Evolutionary conservation across 208 protist species (phyloP).

Genomic region (Leishmania major): DNA sequence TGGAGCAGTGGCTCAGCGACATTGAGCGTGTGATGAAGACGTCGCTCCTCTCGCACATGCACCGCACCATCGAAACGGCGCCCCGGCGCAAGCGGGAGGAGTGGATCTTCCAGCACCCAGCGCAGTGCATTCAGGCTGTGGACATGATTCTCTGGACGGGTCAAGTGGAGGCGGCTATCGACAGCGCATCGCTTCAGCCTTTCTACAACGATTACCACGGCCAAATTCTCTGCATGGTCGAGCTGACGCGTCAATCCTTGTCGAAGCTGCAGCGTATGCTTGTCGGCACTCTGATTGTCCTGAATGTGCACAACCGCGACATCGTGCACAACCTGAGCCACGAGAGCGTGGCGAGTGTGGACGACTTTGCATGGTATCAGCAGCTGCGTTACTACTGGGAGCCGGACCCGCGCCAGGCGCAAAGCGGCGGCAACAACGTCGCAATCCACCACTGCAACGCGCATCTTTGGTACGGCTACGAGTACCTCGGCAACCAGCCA

Average conservation of each 20-base stretch:
- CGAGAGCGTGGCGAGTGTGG: slow-evolving; percentile 45
- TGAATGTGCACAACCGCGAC: slow-evolving; percentile 97
- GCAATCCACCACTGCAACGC: slow-evolving; percentile 91
- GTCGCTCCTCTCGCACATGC: slow-evolving; percentile 89
- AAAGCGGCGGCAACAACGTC: slow-evolving; percentile 72
- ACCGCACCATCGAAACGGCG: slow-evolving; percentile 80
- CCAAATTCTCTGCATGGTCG: slow-evolving; percentile 90
- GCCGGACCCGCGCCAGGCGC: slow-evolving; percentile 35
- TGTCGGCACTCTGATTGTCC: slow-evolving; percentile 95
- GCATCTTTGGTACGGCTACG: slow-evolving; percentile 94
- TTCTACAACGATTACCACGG: slow-evolving; percentile 87
- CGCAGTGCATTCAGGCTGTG: slow-evolving; percentile 94
- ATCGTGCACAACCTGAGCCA: slow-evolving; percentile 87
- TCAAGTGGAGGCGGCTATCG: slow-evolving; percentile 90
- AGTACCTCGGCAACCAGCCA: slow-evolving; percentile 96
- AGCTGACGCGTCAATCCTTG: slow-evolving; percentile 87
- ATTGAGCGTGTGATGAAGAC: slow-evolving; percentile 94
- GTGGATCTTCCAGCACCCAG: slow-evolving; percentile 95
- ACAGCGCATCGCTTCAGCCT: slow-evolving; percentile 31
- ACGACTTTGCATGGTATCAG: slow-evolving; percentile 94
- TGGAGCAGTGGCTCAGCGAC: slow-evolving; percentile 95
- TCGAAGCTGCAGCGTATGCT: slow-evolving; percentile 91
- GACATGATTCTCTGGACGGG: slow-evolving; percentile 95
- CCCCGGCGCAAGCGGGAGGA: slow-evolving; percentile 67
- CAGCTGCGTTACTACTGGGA: slow-evolving; percentile 97